phyloP scores from a whole-genome alignment of 257 asterid genomes.

The Verbascum thapsus region DNA sequence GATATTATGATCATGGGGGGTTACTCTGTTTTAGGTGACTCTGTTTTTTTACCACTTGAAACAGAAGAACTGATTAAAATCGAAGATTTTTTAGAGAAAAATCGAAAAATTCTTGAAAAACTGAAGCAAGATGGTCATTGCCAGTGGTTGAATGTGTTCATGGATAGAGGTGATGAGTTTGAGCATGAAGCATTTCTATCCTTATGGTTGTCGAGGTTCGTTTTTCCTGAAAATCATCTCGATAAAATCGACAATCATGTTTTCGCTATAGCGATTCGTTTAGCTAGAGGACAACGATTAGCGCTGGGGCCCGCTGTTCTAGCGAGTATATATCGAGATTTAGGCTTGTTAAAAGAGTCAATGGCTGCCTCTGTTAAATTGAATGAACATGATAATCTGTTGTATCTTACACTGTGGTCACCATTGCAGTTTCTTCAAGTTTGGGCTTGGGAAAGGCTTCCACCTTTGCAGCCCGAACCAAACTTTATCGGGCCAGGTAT shows the following conservation, averaged over 20 bases:
- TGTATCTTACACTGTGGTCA: constrained; percentile 32
- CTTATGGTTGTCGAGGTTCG: constrained; percentile 45
- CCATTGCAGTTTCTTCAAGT: constrained; percentile 43
- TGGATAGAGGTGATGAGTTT: constrained; percentile 7
- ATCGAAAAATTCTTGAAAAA: not conserved
- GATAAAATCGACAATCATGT: constrained; percentile 27
- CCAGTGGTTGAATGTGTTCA: constrained; percentile 35
- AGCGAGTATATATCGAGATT: constrained; percentile 45
- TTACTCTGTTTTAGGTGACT: constrained; percentile 38
- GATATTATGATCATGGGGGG: constrained; percentile 52
- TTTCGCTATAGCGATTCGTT: constrained; percentile 34
- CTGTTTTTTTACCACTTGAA: constrained; percentile 26
- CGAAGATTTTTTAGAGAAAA: constrained; percentile 5
- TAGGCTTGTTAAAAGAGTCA: constrained; percentile 34
- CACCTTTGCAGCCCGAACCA: constrained; percentile 32
- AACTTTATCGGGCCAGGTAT: constrained; percentile 25
- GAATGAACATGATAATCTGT: constrained; percentile 2
- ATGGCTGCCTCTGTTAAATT: constrained; percentile 22
- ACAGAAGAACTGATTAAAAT: not conserved
- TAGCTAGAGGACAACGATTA: constrained; percentile 38
- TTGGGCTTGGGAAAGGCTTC: constrained; percentile 57
- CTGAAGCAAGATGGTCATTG: constrained; percentile 14
- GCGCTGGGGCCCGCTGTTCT: constrained; percentile 49
- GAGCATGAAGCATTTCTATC: constrained; percentile 55
- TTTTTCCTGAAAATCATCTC: constrained; percentile 35